Conservation (phyloP, 2,329 filamentous ascomycete species). For the Bimuria novae-zelandiae region DNA sequence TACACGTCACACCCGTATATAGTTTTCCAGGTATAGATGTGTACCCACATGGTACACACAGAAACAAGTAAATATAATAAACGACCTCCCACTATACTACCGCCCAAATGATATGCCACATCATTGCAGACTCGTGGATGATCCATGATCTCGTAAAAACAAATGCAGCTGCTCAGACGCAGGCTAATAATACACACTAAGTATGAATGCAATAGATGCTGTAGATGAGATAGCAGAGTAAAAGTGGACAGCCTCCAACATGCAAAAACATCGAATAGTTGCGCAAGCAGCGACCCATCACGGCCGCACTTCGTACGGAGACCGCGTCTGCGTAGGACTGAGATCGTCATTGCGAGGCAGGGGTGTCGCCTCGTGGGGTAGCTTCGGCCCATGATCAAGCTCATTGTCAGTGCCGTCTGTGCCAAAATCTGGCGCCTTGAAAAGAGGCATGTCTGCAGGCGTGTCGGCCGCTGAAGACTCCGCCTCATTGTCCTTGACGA, state of each 20-base stretch:
- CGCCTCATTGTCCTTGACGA: background rate
- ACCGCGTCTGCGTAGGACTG: slow-evolving; percentile 21
- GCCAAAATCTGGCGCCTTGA: slow-evolving; percentile 31
- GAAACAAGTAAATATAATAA: background rate
- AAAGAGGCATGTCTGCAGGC: slow-evolving; percentile 20
- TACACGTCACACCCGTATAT: background rate
- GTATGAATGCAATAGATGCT: slow-evolving; percentile 1
- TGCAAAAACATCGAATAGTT: background rate
- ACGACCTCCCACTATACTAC: background rate
- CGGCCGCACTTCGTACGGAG: background rate
- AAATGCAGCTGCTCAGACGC: background rate
- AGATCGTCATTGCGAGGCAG: slow-evolving; percentile 16
- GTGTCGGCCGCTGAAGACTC: background rate
- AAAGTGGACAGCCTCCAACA: no score
- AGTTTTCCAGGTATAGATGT: background rate
- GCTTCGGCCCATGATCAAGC: slow-evolving; percentile 1
- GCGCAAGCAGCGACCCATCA: background rate
- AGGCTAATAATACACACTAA: slow-evolving; percentile 3
- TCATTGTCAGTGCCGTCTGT: slow-evolving; percentile 13
- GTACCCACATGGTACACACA: background rate
- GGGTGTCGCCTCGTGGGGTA: slow-evolving; percentile 2
- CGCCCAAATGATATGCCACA: background rate
- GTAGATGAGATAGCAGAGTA: background rate
- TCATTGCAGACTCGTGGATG: background rate
- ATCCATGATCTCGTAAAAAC: background rate